Evolutionary conservation across 1,284 basidiomycete genomes (phyloP).

Genomic region (Spongispora temasekensis): DNA sequence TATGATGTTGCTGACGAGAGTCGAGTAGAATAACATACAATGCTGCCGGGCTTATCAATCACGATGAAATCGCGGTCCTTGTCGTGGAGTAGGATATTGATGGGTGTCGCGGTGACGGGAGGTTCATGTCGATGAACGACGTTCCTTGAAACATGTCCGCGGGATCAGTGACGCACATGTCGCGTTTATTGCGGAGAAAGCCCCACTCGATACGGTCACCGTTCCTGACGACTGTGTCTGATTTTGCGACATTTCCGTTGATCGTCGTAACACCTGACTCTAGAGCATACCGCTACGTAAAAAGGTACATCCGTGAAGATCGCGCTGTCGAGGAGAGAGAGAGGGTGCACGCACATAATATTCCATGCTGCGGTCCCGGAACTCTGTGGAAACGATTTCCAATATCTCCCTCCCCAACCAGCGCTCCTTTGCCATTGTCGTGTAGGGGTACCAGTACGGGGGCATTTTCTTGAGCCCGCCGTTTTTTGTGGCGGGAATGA

Average conservation of each 20-base stretch:
- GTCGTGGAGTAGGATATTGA: conserved; percentile 81
- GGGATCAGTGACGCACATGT: neutral
- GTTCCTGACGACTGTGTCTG: conserved; percentile 80
- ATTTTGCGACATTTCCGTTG: conserved; percentile 82
- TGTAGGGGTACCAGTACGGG: conserved; percentile 83
- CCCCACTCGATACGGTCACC: conserved; percentile 90
- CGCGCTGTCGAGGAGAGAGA: neutral
- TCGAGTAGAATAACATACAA: conserved; percentile 48
- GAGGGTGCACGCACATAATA: conserved; percentile 74
- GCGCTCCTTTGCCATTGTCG: conserved; percentile 89
- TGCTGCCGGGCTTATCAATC: conserved; percentile 93
- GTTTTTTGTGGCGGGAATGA: conserved; percentile 13
- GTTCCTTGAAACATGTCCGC: conserved; percentile 56
- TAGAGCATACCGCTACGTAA: conserved; percentile 77
- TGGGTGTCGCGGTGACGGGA: conserved; percentile 85
- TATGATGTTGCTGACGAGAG: neutral
- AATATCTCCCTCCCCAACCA: conserved; percentile 86
- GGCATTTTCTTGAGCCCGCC: conserved; percentile 67
- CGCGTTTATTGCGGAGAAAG: neutral
- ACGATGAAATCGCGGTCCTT: conserved; percentile 83
- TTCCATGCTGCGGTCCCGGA: conserved; percentile 87
- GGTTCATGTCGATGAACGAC: conserved; percentile 96
- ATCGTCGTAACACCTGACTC: conserved; percentile 95
- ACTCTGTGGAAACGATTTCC: conserved; percentile 88
- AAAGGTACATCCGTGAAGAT: neutral